Evolutionary conservation across 2,329 filamentous ascomycete species (phyloP).

Genomic region (Coniochaeta ligniaria): DNA sequence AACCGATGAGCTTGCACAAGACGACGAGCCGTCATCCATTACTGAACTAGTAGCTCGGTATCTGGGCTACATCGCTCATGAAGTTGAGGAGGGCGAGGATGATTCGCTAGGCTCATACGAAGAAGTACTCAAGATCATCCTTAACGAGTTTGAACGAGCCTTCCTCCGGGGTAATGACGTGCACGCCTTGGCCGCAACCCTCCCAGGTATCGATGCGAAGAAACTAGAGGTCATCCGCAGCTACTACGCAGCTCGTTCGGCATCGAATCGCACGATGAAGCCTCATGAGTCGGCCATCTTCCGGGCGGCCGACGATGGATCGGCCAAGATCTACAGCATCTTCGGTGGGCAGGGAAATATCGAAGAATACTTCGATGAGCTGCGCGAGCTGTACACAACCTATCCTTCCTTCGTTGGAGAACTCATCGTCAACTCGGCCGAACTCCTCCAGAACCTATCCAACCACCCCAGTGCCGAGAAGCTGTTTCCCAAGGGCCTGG

Average conservation of each 20-base stretch:
- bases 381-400: slow-evolving; percentile 83
- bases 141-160: slow-evolving; percentile 94
- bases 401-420: slow-evolving; percentile 89
- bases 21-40: slow-evolving; percentile 97
- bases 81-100: slow-evolving; percentile 90
- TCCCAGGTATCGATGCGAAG: slow-evolving; percentile 89
- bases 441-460: slow-evolving; percentile 79
- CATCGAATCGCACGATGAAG: slow-evolving; percentile 78
- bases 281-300: slow-evolving; percentile 90
- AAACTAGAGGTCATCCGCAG: slow-evolving; percentile 83
- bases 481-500: slow-evolving; percentile 93
- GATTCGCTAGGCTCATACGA: slow-evolving; percentile 81
- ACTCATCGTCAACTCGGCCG: slow-evolving; percentile 71
- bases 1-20: slow-evolving; percentile 94
- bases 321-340: slow-evolving; percentile 83
- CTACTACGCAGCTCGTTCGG: slow-evolving; percentile 86
- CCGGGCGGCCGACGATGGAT: slow-evolving; percentile 76
- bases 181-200: slow-evolving; percentile 75
- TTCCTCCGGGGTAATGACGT: slow-evolving; percentile 96
- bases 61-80: slow-evolving; percentile 79
- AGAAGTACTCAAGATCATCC: slow-evolving; percentile 83
- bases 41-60: slow-evolving; percentile 90
- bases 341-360: slow-evolving; percentile 98
- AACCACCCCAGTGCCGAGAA: slow-evolving; percentile 84
- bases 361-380: slow-evolving; percentile 98